phyloP scores from a whole-genome alignment of 202 grass and related monocot genomes.

The Panicum virgatum region DNA sequence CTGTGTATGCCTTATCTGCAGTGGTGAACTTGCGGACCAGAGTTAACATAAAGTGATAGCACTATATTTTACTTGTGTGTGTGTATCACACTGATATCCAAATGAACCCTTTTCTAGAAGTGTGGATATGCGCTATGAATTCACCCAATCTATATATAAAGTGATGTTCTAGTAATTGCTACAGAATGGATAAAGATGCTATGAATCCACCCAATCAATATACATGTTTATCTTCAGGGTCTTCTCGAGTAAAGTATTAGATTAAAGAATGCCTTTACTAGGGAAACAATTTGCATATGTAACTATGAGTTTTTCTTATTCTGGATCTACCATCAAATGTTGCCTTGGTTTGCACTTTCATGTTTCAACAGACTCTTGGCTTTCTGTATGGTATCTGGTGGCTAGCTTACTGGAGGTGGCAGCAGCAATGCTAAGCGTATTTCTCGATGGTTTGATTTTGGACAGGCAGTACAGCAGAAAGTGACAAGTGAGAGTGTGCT shows the following conservation, averaged over 20 bases:
- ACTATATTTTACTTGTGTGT: constrained; percentile 30
- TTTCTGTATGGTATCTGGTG: neutral
- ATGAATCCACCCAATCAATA: no score
- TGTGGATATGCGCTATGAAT: neutral
- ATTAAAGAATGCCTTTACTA: neutral
- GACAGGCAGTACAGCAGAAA: neutral
- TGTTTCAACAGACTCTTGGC: neutral
- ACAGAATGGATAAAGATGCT: constrained; percentile 6
- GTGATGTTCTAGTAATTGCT: constrained; percentile 2
- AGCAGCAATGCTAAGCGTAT: neutral
- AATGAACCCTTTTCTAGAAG: neutral
- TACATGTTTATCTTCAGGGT: neutral
- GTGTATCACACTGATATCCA: constrained; percentile 31
- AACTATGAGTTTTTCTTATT: neutral
- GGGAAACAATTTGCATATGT: neutral
- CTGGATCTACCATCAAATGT: neutral
- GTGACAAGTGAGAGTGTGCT: neutral
- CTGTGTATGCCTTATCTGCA: neutral
- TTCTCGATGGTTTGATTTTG: neutral
- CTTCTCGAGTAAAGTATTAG: constrained; percentile 1
- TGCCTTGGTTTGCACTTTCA: neutral
- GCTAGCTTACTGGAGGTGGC: neutral
- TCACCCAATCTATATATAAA: constrained; percentile 22
- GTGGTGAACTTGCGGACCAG: constrained; percentile 17
- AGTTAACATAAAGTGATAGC: constrained; percentile 5